Evolutionary conservation across 2,329 filamentous ascomycete genomes (phyloP), one percentile per base, ranked within the genome.

Genomic region (Ceratocystis huliohia): DNA sequence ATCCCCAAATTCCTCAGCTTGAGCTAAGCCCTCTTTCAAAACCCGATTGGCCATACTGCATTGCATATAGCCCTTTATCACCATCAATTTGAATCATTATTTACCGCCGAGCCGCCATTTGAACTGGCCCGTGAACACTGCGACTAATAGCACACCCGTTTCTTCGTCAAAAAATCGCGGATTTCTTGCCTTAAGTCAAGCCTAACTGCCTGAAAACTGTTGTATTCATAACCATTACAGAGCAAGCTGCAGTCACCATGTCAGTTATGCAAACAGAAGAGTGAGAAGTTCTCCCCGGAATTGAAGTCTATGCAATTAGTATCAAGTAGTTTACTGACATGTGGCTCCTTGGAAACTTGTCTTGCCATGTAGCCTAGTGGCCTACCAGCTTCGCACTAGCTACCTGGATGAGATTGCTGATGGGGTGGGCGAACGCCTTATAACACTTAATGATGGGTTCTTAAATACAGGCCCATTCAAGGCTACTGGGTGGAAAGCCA

Each of bases 391-490:
- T 66, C 87, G 89, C 64, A 88, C 88, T 46, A 87, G 87, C 72
- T 94, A 94, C 73, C 84, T 95, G 45, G 85, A 86, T 70, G 84
- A 89, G 69, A 86, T 92, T 70, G 88, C 88, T 70, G 89, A 95
- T 74, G 90, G 89, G 69, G 88, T 94, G 6, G 89, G 89, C 70
- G 90, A 95, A 75, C 86, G 89, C 22, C 81, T 94, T 50, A 89
- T 95, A 73, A 90, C 86, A 48, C 82, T 95, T 69, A 89, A 93
- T 75, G 86, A 91, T 72, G 81, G 82, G 69, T 88, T 92, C 72
- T 80, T 94, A 69, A 92, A 91, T 73, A 88, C 89, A 33, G 84
- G 87, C 1, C 86, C 88, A 37, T 94, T 93, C 78, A 91, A 91
- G 75, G 85, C 88, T 63, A 88, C 89, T 68, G 90, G 89, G 70